Percentiles rank a stretch among this genome's conserved stretches.
phyloP scores from a whole-genome alignment of 1,284 basidiomycete species.

The Fomitiporia mediterranea region DNA sequence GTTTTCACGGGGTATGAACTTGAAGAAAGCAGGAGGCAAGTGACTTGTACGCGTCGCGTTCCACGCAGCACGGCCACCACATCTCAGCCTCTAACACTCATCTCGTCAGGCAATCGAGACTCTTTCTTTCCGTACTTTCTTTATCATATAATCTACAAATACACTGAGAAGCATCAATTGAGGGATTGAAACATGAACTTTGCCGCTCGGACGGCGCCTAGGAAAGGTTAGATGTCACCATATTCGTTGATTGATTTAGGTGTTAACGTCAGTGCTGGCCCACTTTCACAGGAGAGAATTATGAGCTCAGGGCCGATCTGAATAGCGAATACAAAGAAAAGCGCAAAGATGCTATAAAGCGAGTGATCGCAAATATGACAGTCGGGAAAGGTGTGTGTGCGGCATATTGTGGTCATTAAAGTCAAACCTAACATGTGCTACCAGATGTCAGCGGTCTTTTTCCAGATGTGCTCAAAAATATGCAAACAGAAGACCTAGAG shows the following conservation, averaged over 20 bases:
- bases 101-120: too few relatives aligned
- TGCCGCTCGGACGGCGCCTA: slow-evolving; percentile 44
- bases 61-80: too few relatives aligned
- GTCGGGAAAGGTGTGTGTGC: slow-evolving; percentile 76
- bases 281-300: slow-evolving; percentile 69
- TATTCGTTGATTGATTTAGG: not conserved
- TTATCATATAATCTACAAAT: not conserved
- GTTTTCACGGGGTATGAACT: too few relatives aligned
- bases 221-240: slow-evolving; percentile 40
- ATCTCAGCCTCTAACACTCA: too few relatives aligned
- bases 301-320: slow-evolving; percentile 89
- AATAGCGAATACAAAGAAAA: slow-evolving; percentile 96
- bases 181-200: slow-evolving; percentile 13
- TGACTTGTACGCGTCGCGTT: too few relatives aligned
- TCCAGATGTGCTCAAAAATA: slow-evolving; percentile 98
- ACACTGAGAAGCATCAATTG: not conserved
- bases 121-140: not conserved
- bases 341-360: slow-evolving; percentile 97
- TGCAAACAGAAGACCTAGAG: slow-evolving; percentile 93
- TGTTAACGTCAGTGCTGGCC: not conserved
- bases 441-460: slow-evolving; percentile 92
- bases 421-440: slow-evolving; percentile 19
- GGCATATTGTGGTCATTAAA: slow-evolving; percentile 17
- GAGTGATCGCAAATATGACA: slow-evolving; percentile 93
- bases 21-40: too few relatives aligned